These are phyloP conservation scores for Blastocrithidia nonstop DNA, from an alignment of 208 protist genomes.

Conservation along the genomic window DNA sequence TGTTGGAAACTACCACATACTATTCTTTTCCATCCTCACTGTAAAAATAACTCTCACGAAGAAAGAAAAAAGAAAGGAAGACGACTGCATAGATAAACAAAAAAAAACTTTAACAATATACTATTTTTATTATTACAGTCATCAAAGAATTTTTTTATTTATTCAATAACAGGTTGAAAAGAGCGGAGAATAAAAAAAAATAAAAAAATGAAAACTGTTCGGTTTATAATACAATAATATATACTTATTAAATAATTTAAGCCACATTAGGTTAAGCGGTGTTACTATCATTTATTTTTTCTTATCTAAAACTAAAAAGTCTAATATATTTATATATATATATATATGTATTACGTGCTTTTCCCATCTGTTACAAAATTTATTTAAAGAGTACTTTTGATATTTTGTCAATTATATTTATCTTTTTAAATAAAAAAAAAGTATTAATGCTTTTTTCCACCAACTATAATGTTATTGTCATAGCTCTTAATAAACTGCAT, in stretches of 20 bases:
- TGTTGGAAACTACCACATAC: too few species aligned
- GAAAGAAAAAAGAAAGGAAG: too few species aligned
- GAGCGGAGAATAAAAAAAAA: conserved; percentile 8
- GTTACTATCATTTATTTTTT: conserved; percentile 6
- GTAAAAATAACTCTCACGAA: too few species aligned
- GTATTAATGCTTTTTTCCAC: conserved; percentile 3
- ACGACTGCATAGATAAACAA: too few species aligned
- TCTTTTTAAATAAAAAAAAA: neutral
- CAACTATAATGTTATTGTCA: conserved; percentile 6
- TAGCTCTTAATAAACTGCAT: conserved; percentile 5
- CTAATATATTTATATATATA: neutral
- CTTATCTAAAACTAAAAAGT: conserved; percentile 1
- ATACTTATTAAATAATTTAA: conserved; percentile 2
- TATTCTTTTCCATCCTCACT: too few species aligned
- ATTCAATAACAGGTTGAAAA: conserved; percentile 5
- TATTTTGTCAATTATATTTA: neutral
- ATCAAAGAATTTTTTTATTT: too few species aligned
- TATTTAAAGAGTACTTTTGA: neutral
- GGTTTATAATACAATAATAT: neutral
- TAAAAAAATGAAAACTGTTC: conserved; percentile 4
- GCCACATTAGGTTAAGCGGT: neutral
- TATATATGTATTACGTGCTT: neutral
- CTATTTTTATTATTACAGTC: too few species aligned
- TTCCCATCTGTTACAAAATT: neutral
- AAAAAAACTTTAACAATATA: too few species aligned